These are phyloP conservation scores for Nitzschia putrida DNA, from an alignment of 108 stramenopile species.

Conservation along the genomic window DNA sequence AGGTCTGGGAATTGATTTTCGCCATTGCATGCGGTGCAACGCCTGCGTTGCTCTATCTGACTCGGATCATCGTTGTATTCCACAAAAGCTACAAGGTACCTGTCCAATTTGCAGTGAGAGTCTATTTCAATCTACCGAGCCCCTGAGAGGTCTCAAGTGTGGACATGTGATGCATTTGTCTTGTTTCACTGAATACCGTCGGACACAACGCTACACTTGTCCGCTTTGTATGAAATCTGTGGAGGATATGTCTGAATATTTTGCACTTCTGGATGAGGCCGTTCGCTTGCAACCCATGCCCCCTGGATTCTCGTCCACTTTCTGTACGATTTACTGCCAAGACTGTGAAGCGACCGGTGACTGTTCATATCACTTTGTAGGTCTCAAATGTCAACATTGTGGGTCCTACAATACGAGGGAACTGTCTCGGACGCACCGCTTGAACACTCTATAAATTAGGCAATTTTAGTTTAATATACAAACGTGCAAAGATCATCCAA, in stretches of 20 bases:
- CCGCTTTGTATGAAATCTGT: constrained; percentile 83
- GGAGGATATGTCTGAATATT: constrained; percentile 88
- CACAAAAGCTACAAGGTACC: constrained; percentile 88
- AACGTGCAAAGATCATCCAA: too few relatives aligned
- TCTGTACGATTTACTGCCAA: constrained; percentile 85
- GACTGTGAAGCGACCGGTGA: constrained; percentile 81
- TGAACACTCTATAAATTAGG: too few relatives aligned
- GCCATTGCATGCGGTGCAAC: constrained; percentile 98
- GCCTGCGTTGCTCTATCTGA: constrained; percentile 88
- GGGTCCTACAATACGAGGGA: constrained; percentile 88
- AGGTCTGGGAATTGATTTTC: constrained; percentile 92
- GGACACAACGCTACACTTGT: constrained; percentile 72
- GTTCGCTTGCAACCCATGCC: constrained; percentile 90
- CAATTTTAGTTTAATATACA: too few relatives aligned
- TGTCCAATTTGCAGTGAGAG: constrained; percentile 92
- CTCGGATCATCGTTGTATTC: constrained; percentile 85
- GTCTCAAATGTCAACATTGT: constrained; percentile 76
- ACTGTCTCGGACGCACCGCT: constrained; percentile 45
- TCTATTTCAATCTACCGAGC: constrained; percentile 89
- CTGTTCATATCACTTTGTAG: constrained; percentile 83
- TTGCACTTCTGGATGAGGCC: constrained; percentile 80
- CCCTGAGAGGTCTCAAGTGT: constrained; percentile 83
- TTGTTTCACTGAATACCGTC: constrained; percentile 80
- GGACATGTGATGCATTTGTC: constrained; percentile 95
- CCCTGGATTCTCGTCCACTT: constrained; percentile 58